Evolutionary conservation across 179 eudicot genomes (phyloP).

Genomic region (Beta corolliflora): DNA sequence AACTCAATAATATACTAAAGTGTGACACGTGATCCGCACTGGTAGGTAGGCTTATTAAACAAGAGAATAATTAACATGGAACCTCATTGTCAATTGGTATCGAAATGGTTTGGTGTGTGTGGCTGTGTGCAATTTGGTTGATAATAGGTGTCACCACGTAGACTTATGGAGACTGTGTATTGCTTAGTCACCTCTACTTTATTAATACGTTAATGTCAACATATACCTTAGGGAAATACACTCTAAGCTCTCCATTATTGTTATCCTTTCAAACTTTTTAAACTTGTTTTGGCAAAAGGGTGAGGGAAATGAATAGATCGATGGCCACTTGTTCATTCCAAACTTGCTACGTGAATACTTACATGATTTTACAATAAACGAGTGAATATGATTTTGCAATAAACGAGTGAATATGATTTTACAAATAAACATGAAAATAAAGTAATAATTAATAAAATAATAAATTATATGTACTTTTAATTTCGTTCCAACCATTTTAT

Average conservation of each 20-base stretch:
- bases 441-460: too few relatives aligned
- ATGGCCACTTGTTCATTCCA: too few relatives aligned
- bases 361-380: too few relatives aligned
- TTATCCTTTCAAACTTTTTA: background rate
- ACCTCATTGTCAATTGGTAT: background rate
- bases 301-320: too few relatives aligned
- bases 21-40: background rate
- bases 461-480: too few relatives aligned
- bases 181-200: background rate
- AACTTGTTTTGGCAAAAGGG: background rate
- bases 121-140: background rate
- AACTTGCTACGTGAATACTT: too few relatives aligned
- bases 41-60: background rate
- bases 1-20: background rate
- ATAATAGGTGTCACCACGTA: constrained; percentile 14
- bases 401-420: too few relatives aligned
- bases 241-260: background rate
- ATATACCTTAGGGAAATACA: background rate
- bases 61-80: background rate
- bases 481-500: too few relatives aligned
- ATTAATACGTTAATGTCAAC: background rate
- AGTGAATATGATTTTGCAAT: too few relatives aligned
- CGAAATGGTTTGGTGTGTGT: background rate
- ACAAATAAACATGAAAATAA: too few relatives aligned
- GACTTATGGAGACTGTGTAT: background rate